phyloP scores from a whole-genome alignment of 202 grass and related monocot species.

The Digitaria exilis region DNA sequence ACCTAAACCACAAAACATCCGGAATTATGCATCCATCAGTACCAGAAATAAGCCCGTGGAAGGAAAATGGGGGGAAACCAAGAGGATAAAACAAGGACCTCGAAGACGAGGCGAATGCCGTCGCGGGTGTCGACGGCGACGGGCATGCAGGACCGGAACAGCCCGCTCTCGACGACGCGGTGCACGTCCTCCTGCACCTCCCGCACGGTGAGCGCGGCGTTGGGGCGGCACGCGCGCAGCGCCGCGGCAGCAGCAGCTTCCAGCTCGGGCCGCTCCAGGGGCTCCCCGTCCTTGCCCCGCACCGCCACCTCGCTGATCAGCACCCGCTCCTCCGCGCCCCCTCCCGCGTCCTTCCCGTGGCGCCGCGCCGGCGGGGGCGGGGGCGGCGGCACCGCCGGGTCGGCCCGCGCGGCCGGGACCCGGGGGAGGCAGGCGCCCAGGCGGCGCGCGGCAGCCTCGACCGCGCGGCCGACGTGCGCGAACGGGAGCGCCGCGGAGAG shows the following conservation, averaged over 20 bases:
- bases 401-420: slow-evolving; percentile 41
- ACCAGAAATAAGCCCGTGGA: no score
- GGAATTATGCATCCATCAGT: not conserved
- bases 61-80: not conserved
- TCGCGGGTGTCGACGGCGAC: slow-evolving; percentile 93
- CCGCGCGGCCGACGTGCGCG: slow-evolving; percentile 69
- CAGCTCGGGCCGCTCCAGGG: slow-evolving; percentile 73
- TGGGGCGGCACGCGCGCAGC: slow-evolving; percentile 79
- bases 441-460: slow-evolving; percentile 37
- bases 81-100: slow-evolving; percentile 44
- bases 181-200: slow-evolving; percentile 97
- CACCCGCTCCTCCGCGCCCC: slow-evolving; percentile 72
- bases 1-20: slow-evolving; percentile 68
- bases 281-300: slow-evolving; percentile 86
- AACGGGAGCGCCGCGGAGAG: slow-evolving; percentile 66
- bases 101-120: slow-evolving; percentile 88
- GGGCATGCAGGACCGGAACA: slow-evolving; percentile 87
- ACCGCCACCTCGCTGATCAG: slow-evolving; percentile 95
- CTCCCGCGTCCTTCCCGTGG: slow-evolving; percentile 60
- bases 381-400: slow-evolving; percentile 4
- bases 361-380: slow-evolving; percentile 43
- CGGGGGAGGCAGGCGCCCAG: slow-evolving; percentile 37
- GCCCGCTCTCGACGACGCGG: slow-evolving; percentile 85
- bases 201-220: slow-evolving; percentile 85
- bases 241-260: slow-evolving; percentile 67